phyloP scores from a whole-genome alignment of 106 monocot genomes.

The Allium cepa region DNA sequence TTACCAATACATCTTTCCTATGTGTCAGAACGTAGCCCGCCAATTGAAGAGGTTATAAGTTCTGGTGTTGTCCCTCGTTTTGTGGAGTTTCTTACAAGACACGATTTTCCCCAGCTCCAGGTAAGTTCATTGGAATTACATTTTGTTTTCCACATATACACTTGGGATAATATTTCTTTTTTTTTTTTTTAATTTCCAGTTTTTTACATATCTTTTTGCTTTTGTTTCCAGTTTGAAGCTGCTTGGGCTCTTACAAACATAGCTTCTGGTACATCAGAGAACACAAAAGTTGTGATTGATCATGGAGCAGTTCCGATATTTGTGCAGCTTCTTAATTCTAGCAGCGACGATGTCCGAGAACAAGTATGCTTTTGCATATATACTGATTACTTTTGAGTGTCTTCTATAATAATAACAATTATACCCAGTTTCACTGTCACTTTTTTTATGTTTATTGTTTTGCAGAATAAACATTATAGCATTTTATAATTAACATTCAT shows the following conservation, averaged over 20 bases:
- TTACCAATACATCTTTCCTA: too few relatives aligned
- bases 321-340: conserved; percentile 47
- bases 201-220: background rate
- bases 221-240: conserved; percentile 41
- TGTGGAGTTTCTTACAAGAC: conserved; percentile 58
- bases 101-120: conserved; percentile 77
- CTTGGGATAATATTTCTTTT: background rate
- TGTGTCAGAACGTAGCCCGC: conserved; percentile 52
- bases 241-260: conserved; percentile 58
- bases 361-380: conserved; percentile 22
- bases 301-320: conserved; percentile 55
- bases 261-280: conserved; percentile 55
- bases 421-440: too few relatives aligned
- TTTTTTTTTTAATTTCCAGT: background rate
- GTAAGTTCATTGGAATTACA: conserved; percentile 6
- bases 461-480: too few relatives aligned
- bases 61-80: conserved; percentile 68
- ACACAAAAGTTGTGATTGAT: conserved; percentile 55
- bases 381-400: background rate
- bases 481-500: too few relatives aligned
- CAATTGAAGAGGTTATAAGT: conserved; percentile 67
- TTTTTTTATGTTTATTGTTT: too few relatives aligned
- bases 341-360: conserved; percentile 51
- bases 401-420: too few relatives aligned
- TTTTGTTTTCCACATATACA: background rate